Percentiles rank a stretch among this genome's conserved stretches.
Evolutionary conservation across 2,329 filamentous ascomycete species (phyloP).

Genomic region (Cordyceps farinosa): DNA sequence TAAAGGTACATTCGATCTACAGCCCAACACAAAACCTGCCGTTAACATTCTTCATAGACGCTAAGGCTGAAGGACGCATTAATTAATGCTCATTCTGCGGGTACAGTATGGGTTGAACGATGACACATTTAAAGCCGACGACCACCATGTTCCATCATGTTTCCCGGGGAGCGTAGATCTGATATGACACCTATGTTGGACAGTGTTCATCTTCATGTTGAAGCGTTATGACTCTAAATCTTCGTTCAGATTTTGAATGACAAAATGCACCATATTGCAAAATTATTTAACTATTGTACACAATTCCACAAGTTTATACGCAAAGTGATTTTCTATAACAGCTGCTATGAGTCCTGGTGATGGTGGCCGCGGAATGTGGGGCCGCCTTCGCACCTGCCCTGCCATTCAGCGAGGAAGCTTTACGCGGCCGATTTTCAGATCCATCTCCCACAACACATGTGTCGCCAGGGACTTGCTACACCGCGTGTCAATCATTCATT

Average conservation of each 20-base stretch:
- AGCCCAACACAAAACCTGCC: background rate
- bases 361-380: background rate
- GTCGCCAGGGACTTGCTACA: background rate
- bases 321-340: background rate
- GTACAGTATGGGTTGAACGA: constrained; percentile 7
- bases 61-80: constrained; percentile 16
- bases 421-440: background rate
- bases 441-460: background rate
- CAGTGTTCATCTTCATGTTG: background rate
- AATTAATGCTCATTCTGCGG: constrained; percentile 13
- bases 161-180: background rate
- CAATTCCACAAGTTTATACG: background rate
- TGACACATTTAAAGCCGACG: background rate
- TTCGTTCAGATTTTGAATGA: background rate
- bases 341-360: background rate
- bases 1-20: constrained; percentile 52
- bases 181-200: background rate
- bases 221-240: constrained; percentile 1
- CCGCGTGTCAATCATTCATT: too few species aligned
- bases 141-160: background rate
- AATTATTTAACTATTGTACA: background rate
- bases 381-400: background rate
- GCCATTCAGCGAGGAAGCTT: background rate
- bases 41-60: background rate
- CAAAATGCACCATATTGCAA: constrained; percentile 1